A percentile compares a stretch with the other conserved stretches of the same genome.
phyloP scores from a whole-genome alignment of 2,329 filamentous ascomycete genomes.

The Alternaria novae-zelandiae region DNA sequence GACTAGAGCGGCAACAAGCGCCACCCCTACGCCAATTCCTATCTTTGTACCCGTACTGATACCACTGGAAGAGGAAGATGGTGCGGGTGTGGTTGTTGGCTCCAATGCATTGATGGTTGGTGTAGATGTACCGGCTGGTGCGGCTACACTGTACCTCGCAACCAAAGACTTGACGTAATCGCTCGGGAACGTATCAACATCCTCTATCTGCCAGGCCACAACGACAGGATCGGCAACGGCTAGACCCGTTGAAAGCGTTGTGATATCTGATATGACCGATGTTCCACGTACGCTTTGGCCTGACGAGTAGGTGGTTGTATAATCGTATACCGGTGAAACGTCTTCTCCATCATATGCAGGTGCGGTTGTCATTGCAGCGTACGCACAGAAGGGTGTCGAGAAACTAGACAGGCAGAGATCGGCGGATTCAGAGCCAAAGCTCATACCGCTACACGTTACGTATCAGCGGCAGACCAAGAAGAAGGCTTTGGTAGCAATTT shows the following conservation, averaged over 20 bases:
- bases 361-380: not conserved
- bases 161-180: not conserved
- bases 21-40: accelerated
- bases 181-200: not conserved
- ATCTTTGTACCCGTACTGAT: not conserved
- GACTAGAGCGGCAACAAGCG: not conserved
- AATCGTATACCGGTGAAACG: not conserved
- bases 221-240: not conserved
- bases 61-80: not conserved
- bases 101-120: not conserved
- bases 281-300: not conserved
- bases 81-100: not conserved
- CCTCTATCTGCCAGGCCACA: not conserved
- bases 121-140: not conserved
- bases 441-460: not conserved
- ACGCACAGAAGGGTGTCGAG: not conserved
- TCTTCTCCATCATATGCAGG: not conserved
- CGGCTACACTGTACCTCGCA: not conserved
- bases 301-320: not conserved
- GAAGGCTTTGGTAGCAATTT: too few relatives aligned
- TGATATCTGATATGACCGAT: not conserved
- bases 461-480: too few relatives aligned
- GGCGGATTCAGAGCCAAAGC: not conserved
- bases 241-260: not conserved
- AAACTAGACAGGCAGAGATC: not conserved